Conservation (phyloP, 805 yeast genomes). For the Nematodospora valgi region DNA sequence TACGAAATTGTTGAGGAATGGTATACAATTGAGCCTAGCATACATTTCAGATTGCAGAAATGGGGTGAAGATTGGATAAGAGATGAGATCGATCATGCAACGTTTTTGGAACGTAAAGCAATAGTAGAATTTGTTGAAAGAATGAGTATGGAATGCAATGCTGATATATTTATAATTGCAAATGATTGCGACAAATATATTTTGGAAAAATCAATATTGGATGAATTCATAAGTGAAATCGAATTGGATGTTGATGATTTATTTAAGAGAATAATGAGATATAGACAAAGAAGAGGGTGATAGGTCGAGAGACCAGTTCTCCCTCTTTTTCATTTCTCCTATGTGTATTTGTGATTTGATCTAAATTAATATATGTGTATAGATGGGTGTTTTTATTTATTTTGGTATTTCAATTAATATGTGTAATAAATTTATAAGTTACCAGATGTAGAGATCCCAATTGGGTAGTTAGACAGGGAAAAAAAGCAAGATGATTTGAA, state of each 20-base stretch:
- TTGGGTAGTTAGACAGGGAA: no score
- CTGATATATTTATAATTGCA: constrained; percentile 10
- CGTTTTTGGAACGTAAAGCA: constrained; percentile 10
- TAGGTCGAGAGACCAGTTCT: no score
- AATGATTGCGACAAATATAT: constrained; percentile 13
- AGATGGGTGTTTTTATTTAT: no score
- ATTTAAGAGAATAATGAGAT: constrained; percentile 9
- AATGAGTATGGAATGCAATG: constrained; percentile 9
- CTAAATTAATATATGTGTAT: no score
- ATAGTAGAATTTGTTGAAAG: constrained; percentile 13
- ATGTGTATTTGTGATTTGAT: no score
- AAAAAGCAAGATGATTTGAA: no score
- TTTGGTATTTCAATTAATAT: no score
- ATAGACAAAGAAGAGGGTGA: constrained; percentile 6
- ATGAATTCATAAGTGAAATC: constrained; percentile 13
- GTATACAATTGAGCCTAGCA: constrained; percentile 9
- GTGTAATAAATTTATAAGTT: no score
- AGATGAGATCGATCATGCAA: constrained; percentile 13
- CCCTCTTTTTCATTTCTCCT: no score
- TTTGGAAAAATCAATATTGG: constrained; percentile 12
- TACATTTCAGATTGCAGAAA: constrained; percentile 6
- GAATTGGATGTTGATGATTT: constrained; percentile 12
- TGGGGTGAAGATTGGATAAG: constrained; percentile 13
- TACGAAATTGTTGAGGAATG: constrained; percentile 15
- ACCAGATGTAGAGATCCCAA: no score